Evolutionary conservation across 352 stramenopile species (phyloP).

Genomic region (Pythium dissotocum): DNA sequence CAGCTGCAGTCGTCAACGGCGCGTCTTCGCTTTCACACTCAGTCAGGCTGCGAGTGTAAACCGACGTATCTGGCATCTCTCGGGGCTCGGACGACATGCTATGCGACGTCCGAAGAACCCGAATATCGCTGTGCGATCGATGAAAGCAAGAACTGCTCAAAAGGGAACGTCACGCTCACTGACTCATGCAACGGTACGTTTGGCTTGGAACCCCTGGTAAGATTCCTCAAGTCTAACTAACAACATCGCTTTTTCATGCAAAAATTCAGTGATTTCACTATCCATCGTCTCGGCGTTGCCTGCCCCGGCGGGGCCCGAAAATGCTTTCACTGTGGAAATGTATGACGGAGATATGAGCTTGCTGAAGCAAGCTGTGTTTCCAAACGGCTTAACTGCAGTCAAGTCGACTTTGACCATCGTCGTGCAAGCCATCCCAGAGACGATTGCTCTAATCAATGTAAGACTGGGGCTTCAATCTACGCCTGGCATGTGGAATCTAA

Average conservation of each 20-base stretch:
- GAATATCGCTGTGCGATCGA: conserved; percentile 23
- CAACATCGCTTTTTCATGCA: background rate
- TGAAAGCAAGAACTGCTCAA: conserved; percentile 6
- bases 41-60: conserved; percentile 21
- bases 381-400: background rate
- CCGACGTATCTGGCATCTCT: conserved; percentile 7
- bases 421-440: conserved; percentile 6
- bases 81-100: conserved; percentile 13
- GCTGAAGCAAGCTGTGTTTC: conserved; percentile 7
- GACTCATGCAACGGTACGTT: conserved; percentile 21
- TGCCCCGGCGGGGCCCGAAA: background rate
- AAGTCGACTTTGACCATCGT: conserved; percentile 17
- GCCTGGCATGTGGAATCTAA: background rate
- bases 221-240: background rate
- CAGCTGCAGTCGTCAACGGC: background rate
- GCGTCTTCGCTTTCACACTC: conserved; percentile 15
- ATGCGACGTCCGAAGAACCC: background rate
- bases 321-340: conserved; percentile 18
- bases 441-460: conserved; percentile 24
- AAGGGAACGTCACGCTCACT: background rate
- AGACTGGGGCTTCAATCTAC: background rate
- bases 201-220: background rate
- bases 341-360: conserved; percentile 21
- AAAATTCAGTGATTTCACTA: conserved; percentile 17
- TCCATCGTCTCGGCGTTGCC: conserved; percentile 9